These are phyloP conservation scores for Pythium aphanidermatum DNA, from an alignment of 352 stramenopile genomes.

Conservation along the genomic window DNA sequence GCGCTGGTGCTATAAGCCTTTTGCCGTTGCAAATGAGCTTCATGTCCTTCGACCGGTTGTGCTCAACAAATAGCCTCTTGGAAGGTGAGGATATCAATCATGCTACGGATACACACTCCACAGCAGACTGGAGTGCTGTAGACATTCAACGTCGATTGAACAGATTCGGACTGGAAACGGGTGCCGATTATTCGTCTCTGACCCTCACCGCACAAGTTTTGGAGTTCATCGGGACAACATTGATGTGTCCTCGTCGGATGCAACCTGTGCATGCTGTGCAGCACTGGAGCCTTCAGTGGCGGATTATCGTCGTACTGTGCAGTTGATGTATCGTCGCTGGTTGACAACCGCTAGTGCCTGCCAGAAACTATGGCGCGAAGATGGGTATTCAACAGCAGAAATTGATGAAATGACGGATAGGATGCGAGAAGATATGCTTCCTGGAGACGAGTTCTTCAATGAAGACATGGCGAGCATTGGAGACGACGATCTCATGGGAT, in stretches of 20 bases:
- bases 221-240: conserved; percentile 13
- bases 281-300: background rate
- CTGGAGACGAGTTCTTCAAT: conserved; percentile 1
- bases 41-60: conserved; percentile 5
- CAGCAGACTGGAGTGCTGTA: no score
- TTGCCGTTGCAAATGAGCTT: background rate
- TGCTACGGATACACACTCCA: no score
- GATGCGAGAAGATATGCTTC: background rate
- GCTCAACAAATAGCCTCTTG: background rate
- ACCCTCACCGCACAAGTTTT: background rate
- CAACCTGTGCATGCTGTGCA: conserved; percentile 1
- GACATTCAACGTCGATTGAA: background rate
- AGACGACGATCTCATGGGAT: conserved; percentile 5
- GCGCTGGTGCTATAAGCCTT: conserved; percentile 3
- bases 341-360: background rate
- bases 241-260: background rate
- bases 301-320: conserved; percentile 4
- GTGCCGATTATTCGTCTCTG: background rate
- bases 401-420: background rate
- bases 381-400: background rate
- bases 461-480: background rate
- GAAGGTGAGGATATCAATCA: no score
- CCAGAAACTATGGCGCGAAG: background rate
- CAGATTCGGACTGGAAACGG: background rate
- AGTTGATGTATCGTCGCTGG: conserved; percentile 7